Percentiles rank a stretch among this genome's conserved stretches.
Evolutionary conservation across 2,329 filamentous ascomycete genomes (phyloP).

Genomic region (Sporothrix variecibatus): DNA sequence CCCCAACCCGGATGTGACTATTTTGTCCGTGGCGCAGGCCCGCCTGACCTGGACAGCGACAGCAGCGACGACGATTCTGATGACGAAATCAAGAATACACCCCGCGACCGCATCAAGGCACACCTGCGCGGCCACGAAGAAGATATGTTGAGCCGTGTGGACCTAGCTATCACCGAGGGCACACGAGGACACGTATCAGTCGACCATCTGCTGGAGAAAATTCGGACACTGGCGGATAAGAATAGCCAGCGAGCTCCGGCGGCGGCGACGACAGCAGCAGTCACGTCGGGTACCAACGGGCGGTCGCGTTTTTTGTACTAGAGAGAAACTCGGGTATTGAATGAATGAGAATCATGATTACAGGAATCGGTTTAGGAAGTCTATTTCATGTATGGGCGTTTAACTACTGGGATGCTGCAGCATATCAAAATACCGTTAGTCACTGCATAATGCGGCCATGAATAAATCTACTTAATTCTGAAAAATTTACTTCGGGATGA

Average conservation of each 20-base stretch:
- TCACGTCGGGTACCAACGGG: background rate
- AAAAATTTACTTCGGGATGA: too few relatives aligned
- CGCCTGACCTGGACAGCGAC: background rate
- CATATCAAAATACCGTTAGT: too few relatives aligned
- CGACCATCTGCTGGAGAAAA: slow-evolving; percentile 58
- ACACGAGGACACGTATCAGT: slow-evolving; percentile 56
- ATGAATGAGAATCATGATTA: background rate
- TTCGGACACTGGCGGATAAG: slow-evolving; percentile 50
- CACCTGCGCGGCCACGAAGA: slow-evolving; percentile 65
- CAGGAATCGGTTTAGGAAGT: background rate
- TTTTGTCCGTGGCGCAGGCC: slow-evolving; percentile 52
- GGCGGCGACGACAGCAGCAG: background rate
- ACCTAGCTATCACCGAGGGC: slow-evolving; percentile 59
- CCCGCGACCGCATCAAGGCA: slow-evolving; percentile 57
- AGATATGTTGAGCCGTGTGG: slow-evolving; percentile 50
- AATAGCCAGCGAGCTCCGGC: background rate
- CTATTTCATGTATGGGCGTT: background rate
- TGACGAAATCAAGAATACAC: slow-evolving; percentile 6
- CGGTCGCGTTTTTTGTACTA: slow-evolving; percentile 6
- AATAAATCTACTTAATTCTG: background rate
- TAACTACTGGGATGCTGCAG: background rate
- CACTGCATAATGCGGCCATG: background rate
- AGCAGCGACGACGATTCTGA: slow-evolving; percentile 5
- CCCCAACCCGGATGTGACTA: slow-evolving; percentile 64
- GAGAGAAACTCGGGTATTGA: background rate